Evolutionary conservation across 2,329 filamentous ascomycete species (phyloP).

Genomic region (Fusarium clavum): DNA sequence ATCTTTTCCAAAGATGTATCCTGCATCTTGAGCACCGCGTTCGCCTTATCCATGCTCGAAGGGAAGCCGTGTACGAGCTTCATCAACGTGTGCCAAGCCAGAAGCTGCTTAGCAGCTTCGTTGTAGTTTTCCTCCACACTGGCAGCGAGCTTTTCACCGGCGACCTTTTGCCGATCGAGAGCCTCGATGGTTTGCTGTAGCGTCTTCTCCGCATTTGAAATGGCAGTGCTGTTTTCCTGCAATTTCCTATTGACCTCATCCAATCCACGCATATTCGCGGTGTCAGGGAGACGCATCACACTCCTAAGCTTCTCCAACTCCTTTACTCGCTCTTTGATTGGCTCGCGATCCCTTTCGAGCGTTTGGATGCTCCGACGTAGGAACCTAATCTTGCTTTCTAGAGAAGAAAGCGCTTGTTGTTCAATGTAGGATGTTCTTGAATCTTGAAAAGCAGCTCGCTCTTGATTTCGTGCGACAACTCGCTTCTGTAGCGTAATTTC

Average conservation of each 20-base stretch:
- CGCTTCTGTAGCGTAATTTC: neutral
- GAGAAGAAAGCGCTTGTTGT: neutral
- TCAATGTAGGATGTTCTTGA: neutral
- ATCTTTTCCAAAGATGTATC: neutral
- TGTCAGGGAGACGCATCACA: neutral
- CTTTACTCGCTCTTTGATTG: neutral
- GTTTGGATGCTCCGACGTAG: neutral
- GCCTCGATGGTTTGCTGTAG: neutral
- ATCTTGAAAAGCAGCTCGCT: neutral
- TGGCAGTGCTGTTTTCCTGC: neutral
- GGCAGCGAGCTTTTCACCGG: neutral
- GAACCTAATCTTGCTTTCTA: neutral
- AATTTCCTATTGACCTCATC: neutral
- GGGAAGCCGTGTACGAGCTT: neutral
- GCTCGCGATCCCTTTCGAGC: neutral
- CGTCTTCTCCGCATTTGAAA: neutral
- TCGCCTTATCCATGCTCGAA: neutral
- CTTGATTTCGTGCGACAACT: neutral
- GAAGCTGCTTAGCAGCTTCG: neutral
- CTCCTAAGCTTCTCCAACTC: neutral
- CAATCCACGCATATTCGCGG: neutral
- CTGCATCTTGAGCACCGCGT: neutral
- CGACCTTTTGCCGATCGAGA: neutral
- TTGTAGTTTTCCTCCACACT: neutral
- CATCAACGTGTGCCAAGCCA: neutral